Evolutionary conservation across 768 basidiomycete species (phyloP), one percentile per base, ranked within the genome.

Genomic region (Tulasnella sp.): DNA sequence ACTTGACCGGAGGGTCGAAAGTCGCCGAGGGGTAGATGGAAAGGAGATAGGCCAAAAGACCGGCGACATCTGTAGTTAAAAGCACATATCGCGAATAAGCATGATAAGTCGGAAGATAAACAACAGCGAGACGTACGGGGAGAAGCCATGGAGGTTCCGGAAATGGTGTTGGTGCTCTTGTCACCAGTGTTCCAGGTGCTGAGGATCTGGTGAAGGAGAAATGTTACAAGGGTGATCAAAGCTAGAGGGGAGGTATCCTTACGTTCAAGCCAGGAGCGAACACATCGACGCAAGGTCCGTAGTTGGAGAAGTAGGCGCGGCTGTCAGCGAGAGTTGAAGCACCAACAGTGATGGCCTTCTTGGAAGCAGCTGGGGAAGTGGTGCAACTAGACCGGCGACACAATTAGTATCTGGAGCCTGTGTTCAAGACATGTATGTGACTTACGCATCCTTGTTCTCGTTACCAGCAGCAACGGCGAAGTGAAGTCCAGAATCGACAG

Each of bases 381-480:
- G 86, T 86, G 87, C 97, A 99, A 15, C 75, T 76, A 49, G 17
- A 49, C n/a, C 49, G 1, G 40, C 25, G 37, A 22, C 1, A 95
- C 95, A 81, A 97, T 93, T 80, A 88, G 89, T 85, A 93, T 91
- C 81, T 94, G 93, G 79, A 93, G 94, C 42, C 88, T 42, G 38
- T 22, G 64, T 67, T 17, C 78, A 74, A n/a, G 40, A 15, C 39
- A 36, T 39, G 25, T 64, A 3, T 17, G 5, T 7, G 36, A 31
- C 34, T 15, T 1, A 67, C 31, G 22, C 14, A 52, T 71, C 76
- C 68, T 78, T 77, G 79, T 82, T 82, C n/a, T 72, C 86, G 87
- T 80, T 84, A 89, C 94, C 96, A 78, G 96, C 96, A 78, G 97
- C 97, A 77, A 99, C 97, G 78, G 97, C 94, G 79, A 99, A 97